Conservation (phyloP, 495 filamentous ascomycete species). For the Penicillium soppii region DNA sequence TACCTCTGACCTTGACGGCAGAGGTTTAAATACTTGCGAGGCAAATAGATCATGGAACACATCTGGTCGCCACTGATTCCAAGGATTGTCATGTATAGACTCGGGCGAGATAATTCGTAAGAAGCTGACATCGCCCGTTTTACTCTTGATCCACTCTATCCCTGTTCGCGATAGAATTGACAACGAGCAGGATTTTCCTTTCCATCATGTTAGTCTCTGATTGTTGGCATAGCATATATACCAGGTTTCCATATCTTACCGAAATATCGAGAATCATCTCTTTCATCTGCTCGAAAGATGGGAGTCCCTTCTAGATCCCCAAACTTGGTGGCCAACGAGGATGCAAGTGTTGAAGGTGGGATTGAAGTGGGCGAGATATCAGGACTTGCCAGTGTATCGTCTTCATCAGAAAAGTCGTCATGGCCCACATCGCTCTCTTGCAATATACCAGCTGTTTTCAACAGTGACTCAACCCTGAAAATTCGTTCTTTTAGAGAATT, state of each 20-base stretch:
- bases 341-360: conserved; percentile 15
- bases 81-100: conserved; percentile 75
- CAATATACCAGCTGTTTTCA: conserved; percentile 80
- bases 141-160: conserved; percentile 96
- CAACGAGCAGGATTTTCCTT: conserved; percentile 88
- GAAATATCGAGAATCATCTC: conserved; percentile 87
- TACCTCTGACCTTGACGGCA: conserved; percentile 78
- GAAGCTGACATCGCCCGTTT: conserved; percentile 86
- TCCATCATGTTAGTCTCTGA: conserved; percentile 9
- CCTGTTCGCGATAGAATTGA: conserved; percentile 94
- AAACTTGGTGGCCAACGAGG: conserved; percentile 34
- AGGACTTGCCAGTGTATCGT: conserved; percentile 19
- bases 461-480: conserved; percentile 78
- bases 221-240: not conserved
- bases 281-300: conserved; percentile 63
- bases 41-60: conserved; percentile 88
- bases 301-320: conserved; percentile 48
- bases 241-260: conserved; percentile 50
- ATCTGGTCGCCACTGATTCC: conserved; percentile 88
- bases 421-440: conserved; percentile 70
- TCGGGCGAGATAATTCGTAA: conserved; percentile 76
- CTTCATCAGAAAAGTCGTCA: conserved; percentile 58
- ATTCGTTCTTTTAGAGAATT: conserved; percentile 87
- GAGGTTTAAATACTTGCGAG: conserved; percentile 70
- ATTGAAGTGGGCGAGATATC: conserved; percentile 12